Conservation (phyloP, 2,329 filamentous ascomycete species). For the Diplodia mutila region DNA sequence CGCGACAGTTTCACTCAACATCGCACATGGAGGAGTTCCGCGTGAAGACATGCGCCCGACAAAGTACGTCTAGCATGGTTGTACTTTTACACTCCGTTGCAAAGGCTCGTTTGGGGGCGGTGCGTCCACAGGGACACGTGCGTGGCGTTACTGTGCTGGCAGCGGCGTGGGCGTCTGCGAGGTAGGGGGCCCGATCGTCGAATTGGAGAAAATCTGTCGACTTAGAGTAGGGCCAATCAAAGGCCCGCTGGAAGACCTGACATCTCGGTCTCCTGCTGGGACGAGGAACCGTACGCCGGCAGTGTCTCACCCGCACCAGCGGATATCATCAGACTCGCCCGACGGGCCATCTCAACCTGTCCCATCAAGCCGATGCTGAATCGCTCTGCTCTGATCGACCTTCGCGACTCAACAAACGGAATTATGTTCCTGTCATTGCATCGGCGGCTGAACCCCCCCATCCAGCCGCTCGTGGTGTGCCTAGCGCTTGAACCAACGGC, state of each 20-base stretch:
- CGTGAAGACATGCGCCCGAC: slow-evolving; percentile 1
- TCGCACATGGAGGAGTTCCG: slow-evolving; percentile 17
- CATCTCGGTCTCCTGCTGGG: neutral
- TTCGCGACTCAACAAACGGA: neutral
- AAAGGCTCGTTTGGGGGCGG: neutral
- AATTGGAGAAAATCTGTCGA: slow-evolving; percentile 7
- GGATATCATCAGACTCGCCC: slow-evolving; percentile 11
- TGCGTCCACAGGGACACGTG: neutral
- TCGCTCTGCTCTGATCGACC: neutral
- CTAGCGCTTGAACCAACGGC: neutral
- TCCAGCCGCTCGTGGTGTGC: neutral
- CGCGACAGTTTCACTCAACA: slow-evolving; percentile 16
- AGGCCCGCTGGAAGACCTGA: neutral
- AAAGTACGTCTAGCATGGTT: neutral
- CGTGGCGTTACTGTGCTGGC: neutral
- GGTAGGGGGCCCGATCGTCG: slow-evolving; percentile 4
- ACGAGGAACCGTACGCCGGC: neutral
- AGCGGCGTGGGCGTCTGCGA: neutral
- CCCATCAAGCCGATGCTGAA: neutral
- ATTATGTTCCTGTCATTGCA: neutral
- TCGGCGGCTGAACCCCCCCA: neutral
- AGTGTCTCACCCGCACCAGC: slow-evolving; percentile 19
- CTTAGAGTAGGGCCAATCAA: slow-evolving; percentile 11
- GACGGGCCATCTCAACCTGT: slow-evolving; percentile 2
- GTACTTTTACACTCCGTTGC: neutral